phyloP scores from a whole-genome alignment of 129 eudicot genomes.

The Lactuca saligna region DNA sequence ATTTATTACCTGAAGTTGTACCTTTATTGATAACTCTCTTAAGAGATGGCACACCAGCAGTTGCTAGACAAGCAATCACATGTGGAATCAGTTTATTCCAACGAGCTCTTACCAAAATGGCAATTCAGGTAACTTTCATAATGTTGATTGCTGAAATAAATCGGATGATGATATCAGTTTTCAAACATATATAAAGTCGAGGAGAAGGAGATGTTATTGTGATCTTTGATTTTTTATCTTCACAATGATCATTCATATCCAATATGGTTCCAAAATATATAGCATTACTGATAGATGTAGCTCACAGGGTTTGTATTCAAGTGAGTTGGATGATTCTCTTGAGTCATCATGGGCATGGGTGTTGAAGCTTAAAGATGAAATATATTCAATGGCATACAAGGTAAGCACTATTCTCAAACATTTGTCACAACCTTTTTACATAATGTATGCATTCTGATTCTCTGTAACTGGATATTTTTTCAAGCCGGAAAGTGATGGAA shows the following conservation, averaged over 20 bases:
- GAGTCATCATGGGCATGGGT: conserved; percentile 77
- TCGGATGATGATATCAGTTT: not conserved
- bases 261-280: not conserved
- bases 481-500: conserved; percentile 80
- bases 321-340: conserved; percentile 61
- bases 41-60: conserved; percentile 88
- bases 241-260: not conserved
- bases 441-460: conserved; percentile 24
- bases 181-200: not conserved
- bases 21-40: conserved; percentile 63
- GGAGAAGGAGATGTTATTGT: not conserved
- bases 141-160: not conserved
- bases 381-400: conserved; percentile 78
- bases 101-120: conserved; percentile 50
- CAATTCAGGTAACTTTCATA: conserved; percentile 61
- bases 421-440: conserved; percentile 12
- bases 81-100: conserved; percentile 71
- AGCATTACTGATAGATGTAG: conserved; percentile 6
- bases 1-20: conserved; percentile 64
- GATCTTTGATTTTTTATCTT: conserved; percentile 5
- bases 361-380: conserved; percentile 77
- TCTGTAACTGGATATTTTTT: conserved; percentile 21
- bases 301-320: conserved; percentile 72
- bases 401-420: conserved; percentile 36
- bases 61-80: conserved; percentile 82